These are phyloP conservation scores for Gynandropsis gynandra DNA, from an alignment of 345 rosid genomes.

Conservation along the genomic window DNA sequence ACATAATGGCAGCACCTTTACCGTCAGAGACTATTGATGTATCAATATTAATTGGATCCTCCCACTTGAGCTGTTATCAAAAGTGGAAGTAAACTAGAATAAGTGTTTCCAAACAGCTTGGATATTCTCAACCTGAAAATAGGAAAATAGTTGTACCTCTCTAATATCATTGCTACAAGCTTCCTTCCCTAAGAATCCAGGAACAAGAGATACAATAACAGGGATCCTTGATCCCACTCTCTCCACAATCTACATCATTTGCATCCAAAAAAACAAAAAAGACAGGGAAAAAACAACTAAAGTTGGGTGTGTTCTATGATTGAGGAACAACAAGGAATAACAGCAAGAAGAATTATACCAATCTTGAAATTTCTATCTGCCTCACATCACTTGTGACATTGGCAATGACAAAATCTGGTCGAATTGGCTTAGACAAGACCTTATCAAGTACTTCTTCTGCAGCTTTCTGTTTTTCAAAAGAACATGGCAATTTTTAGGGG, in stretches of 20 bases:
- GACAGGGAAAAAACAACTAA: not conserved
- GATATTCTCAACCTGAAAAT: not conserved
- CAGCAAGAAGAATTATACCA: not conserved
- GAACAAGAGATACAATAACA: conserved; percentile 37
- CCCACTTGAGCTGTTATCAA: conserved; percentile 36
- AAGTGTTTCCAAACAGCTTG: not conserved
- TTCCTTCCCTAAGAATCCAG: conserved; percentile 61
- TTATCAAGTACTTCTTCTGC: conserved; percentile 50
- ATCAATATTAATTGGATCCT: conserved; percentile 10
- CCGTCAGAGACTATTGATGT: not conserved
- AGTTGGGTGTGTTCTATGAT: not conserved
- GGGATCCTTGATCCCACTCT: conserved; percentile 45
- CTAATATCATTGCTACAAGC: conserved; percentile 32
- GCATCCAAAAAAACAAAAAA: not conserved
- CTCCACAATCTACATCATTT: conserved; percentile 31
- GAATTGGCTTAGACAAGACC: conserved; percentile 53
- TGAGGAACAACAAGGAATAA: not conserved
- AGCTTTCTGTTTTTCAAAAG: conserved; percentile 36
- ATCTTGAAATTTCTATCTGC: conserved; percentile 28
- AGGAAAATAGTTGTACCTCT: conserved; percentile 45
- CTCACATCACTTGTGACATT: conserved; percentile 25
- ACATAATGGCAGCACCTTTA: conserved; percentile 31
- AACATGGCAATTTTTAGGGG: not conserved
- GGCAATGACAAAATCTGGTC: conserved; percentile 54
- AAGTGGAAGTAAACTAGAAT: not conserved